Base-by-base conservation (phyloP, 2,329 filamentous ascomycete species). In the Escovopsis sp. region DNA sequence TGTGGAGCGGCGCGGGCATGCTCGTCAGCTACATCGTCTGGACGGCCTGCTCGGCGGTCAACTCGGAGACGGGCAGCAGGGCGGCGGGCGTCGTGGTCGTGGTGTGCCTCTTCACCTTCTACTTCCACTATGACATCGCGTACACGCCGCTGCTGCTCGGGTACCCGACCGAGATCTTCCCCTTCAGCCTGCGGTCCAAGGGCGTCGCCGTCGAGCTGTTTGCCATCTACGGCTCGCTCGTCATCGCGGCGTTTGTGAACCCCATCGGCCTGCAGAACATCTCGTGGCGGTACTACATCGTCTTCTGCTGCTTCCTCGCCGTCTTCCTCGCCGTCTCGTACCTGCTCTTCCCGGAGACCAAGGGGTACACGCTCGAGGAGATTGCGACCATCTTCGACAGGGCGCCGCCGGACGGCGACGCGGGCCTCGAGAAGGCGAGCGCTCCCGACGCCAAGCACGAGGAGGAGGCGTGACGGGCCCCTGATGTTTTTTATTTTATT, bases 111-210 rank as follows among this genome's bases (percentile, higher is more conserved):
- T 67, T 67, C 45, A 41, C 66, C 32, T 66, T 64, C 48, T 58
- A 64, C 26, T 56, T 53, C 0, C 64, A 65, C 33, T 67, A 67
- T 41, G 64, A 59, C 0, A 56, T 65, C 32, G 64, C 60, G 1
- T 68, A 64, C 65, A 66, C 62, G 0, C 63, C 63, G 7, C 36
- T 68, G 36, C 57, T 66, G 3, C 63, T 67, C 1, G 63, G 63
- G 0, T 68, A 68, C 39, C 62, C 65, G 1, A 53, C 65, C 0
- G 64, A 67, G 46, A 52, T 67, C 6, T 59, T 64, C 5, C 59
- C 63, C 0, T 63, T 63, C 33, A 56, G 60, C 39, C 64, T 66
- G 57, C 59, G 64, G 6, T 63, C 64, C 41, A 66, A 65, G 51
- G 55, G 60, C 0, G 64, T 60, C 59, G 58, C 58, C 0, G 63